A percentile compares a stretch with the other conserved stretches of the same genome.
phyloP scores from a whole-genome alignment of 495 filamentous ascomycete genomes.

The Lasiosphaeria miniovina region DNA sequence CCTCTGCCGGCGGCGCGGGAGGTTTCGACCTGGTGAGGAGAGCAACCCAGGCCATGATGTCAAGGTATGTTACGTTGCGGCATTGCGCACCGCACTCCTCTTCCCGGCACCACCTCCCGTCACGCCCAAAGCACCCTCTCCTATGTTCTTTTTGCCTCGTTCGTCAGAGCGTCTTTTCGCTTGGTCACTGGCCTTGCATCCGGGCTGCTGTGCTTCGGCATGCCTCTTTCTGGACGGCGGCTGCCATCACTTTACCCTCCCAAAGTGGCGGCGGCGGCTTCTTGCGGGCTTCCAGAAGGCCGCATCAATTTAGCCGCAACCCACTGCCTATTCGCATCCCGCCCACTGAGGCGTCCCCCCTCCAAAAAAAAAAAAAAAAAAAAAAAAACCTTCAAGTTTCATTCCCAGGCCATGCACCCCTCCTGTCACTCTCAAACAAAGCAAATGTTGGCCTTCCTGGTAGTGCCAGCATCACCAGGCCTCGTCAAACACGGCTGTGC shows the following conservation, averaged over 20 bases:
- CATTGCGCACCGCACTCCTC: constrained; percentile 4
- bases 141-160: no score
- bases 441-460: no score
- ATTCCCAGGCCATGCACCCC: no score
- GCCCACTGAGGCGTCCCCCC: neutral
- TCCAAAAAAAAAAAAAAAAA: neutral
- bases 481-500: no score
- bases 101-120: neutral
- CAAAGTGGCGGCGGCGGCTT: constrained; percentile 17
- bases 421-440: no score
- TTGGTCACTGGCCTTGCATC: neutral
- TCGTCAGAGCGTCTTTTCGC: no score
- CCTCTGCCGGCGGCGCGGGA: constrained; percentile 26
- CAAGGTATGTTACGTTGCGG: constrained; percentile 46
- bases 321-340: constrained; percentile 14
- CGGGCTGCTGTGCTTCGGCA: constrained; percentile 5
- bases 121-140: neutral
- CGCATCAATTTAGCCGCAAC: constrained; percentile 26
- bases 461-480: no score
- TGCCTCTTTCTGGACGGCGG: constrained; percentile 11
- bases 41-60: constrained; percentile 58
- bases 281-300: constrained; percentile 27
- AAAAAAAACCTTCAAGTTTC: neutral
- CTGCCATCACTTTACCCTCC: constrained; percentile 23
- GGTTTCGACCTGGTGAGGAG: constrained; percentile 50